Base-by-base conservation (phyloP, 805 yeast genomes). In the Peterozyma toletana region DNA sequence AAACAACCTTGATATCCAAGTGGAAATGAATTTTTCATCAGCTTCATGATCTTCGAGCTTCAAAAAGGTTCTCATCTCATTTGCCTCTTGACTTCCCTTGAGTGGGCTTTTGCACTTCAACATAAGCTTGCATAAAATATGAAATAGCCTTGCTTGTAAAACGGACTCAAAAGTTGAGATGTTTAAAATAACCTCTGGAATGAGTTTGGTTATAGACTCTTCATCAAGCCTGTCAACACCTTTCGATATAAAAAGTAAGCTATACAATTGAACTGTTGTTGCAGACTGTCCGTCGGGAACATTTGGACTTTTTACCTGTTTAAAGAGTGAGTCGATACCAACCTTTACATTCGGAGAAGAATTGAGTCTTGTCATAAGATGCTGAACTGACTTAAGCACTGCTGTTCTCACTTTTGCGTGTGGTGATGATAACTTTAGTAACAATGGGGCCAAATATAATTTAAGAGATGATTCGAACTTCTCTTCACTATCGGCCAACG, bases 341-440 rank as follows among this genome's bases (percentile, higher is more conserved):
- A 89, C 58, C 51, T 69, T 66, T n/a, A 87, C 59, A 13, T 59
- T 48, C 29, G 68, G 64, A 16, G 80, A 70, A 1, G 85, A 73
- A 42, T 77, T 74, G 44, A 86, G 64, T 41, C 96, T 70, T 0
- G 87, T 79, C 41, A 84, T 70, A 11, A 87, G 54, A 55, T 86
- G 81, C 47, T 80, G 80, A 34, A 88, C 68, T 10, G 83, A 74
- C 49, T 79, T 78, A 30, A 83, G 67, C 2, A 90, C 81, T 34
- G 83, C 81, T 27, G 73, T 66, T 48, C 93, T 72, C 1, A 86
- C 96, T 13, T 74, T 64, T 0, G 68, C 64, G 58, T 84, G 75
- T 2, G 81, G 74, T 13, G 96, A 88, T 2, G 83, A 76, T 42
- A 90, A 69, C 57, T 91, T 91, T 48, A 90, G 66, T 33, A 91